Evolutionary conservation across 192 early-diverging fungal genomes (phyloP), one percentile per base, ranked within the genome.

Genomic region (Neocallimastix lanati): DNA sequence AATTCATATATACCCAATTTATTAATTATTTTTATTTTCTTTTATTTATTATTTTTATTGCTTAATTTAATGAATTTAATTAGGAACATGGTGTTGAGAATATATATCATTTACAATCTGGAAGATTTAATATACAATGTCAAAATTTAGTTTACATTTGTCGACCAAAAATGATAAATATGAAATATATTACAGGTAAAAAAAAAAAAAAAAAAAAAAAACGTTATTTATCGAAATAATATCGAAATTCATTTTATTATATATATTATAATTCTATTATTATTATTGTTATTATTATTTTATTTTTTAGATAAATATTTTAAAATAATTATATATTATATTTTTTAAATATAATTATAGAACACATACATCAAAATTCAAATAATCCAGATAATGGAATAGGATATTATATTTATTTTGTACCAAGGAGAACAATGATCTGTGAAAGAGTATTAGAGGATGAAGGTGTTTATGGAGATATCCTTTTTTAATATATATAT

Each of bases 71-170:
- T n/a, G n/a, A n/a, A n/a, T n/a, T n/a, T n/a, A n/a, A 33, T 79
- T 81, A 93, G 91, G 96, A 98, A 80, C 96, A 98, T 87, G 96
- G 96, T 28, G 95, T 96, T 16, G 94, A 97, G 79, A 96, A 95
- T 86, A 92, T 98, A 78, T 96, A 93, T 83, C 90, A 96, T 81
- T 86, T 98, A 28, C 85, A 92, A 27, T 79, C 88, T n/a, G 86
- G 83, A 21, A 85, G 83, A 35, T 79, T 92, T 79, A 91, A 93
- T 12, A 93, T 91, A 0, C 94, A 94, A 33, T 84, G 88, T 81
- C 88, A 87, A 77, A 90, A 87, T 79, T 79, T 98, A 28, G 89
- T 97, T n/a, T 98, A 96, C 82, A 88, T 98, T 36, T 89, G 91
- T 77, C 84, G 94, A 50, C 94, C 96, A 1, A 91, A 92, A 35